A percentile compares a stretch with the other conserved stretches of the same genome.
phyloP scores from a whole-genome alignment of 2,329 filamentous ascomycete species.

The Tolypocladium album region DNA sequence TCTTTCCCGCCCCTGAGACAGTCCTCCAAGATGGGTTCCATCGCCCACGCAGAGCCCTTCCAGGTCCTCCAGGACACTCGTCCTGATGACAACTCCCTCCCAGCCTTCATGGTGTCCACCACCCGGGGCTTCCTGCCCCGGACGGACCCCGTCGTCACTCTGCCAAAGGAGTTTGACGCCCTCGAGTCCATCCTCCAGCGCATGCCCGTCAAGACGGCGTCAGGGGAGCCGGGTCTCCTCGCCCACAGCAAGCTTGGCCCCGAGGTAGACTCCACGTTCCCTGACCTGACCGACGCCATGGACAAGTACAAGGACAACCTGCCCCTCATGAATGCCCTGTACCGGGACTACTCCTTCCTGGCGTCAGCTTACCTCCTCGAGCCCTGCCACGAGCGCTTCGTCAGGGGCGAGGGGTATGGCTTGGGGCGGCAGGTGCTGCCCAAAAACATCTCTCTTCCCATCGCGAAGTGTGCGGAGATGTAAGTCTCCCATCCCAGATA shows the following conservation, averaged over 20 bases:
- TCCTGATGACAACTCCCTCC: slow-evolving; percentile 51
- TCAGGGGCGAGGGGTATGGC: slow-evolving; percentile 66
- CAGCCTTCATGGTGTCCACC: slow-evolving; percentile 71
- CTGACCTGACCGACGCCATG: slow-evolving; percentile 63
- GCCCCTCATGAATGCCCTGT: slow-evolving; percentile 73
- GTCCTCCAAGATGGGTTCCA: slow-evolving; percentile 26
- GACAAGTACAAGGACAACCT: slow-evolving; percentile 65
- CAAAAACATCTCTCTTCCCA: slow-evolving; percentile 63
- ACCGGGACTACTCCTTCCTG: slow-evolving; percentile 86
- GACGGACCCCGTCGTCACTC: slow-evolving; percentile 45
- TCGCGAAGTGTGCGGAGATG: slow-evolving; percentile 76
- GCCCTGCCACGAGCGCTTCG: slow-evolving; percentile 69
- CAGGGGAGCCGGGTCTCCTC: slow-evolving; percentile 67
- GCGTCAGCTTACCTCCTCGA: slow-evolving; percentile 85
- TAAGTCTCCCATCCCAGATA: slow-evolving; percentile 37
- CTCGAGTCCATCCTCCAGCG: slow-evolving; percentile 62
- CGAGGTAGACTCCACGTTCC: slow-evolving; percentile 61
- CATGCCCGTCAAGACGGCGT: slow-evolving; percentile 68
- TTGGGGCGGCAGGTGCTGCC: slow-evolving; percentile 66
- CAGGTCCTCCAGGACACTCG: slow-evolving; percentile 52
- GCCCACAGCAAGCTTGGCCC: slow-evolving; percentile 64
- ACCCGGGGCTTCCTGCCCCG: slow-evolving; percentile 65
- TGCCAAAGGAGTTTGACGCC: slow-evolving; percentile 64
- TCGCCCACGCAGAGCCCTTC: slow-evolving; percentile 31
- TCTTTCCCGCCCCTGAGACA: neutral